Evolutionary conservation across 2,329 filamentous ascomycete genomes (phyloP).

Genomic region (Colletotrichum gloeosporioides): DNA sequence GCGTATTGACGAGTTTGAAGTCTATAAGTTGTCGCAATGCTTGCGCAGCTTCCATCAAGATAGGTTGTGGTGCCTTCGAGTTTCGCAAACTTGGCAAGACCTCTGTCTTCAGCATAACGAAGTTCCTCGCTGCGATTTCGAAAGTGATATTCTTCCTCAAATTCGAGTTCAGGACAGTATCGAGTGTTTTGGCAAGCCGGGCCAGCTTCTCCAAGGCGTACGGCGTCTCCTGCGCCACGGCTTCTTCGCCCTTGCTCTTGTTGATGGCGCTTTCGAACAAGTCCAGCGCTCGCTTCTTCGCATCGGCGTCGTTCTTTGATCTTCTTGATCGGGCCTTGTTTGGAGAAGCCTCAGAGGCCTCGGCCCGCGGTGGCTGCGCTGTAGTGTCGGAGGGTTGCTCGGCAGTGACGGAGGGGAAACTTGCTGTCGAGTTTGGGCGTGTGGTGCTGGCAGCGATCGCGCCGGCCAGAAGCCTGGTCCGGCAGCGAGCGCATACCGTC

Average conservation of each 20-base stretch:
- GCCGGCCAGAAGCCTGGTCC: conserved; percentile 11
- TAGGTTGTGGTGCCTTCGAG: not conserved
- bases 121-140: not conserved
- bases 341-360: not conserved
- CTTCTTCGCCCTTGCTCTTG: not conserved
- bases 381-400: not conserved
- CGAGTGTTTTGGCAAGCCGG: not conserved
- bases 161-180: not conserved
- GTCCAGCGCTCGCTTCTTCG: conserved; percentile 14
- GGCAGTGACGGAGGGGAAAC: not conserved
- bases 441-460: not conserved
- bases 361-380: not conserved
- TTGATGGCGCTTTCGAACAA: conserved; percentile 22
- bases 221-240: not conserved
- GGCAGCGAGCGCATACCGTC: conserved; percentile 39
- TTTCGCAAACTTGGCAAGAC: not conserved
- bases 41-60: not conserved
- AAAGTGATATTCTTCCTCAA: not conserved
- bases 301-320: not conserved
- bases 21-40: not conserved
- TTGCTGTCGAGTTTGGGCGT: conserved; percentile 17
- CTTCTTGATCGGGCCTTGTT: not conserved
- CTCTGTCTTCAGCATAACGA: not conserved
- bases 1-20: not conserved
- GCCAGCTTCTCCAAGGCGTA: not conserved